Base-by-base conservation (phyloP, 1,139 yeast species). In the Yamadazyma pseudoaaseri region DNA sequence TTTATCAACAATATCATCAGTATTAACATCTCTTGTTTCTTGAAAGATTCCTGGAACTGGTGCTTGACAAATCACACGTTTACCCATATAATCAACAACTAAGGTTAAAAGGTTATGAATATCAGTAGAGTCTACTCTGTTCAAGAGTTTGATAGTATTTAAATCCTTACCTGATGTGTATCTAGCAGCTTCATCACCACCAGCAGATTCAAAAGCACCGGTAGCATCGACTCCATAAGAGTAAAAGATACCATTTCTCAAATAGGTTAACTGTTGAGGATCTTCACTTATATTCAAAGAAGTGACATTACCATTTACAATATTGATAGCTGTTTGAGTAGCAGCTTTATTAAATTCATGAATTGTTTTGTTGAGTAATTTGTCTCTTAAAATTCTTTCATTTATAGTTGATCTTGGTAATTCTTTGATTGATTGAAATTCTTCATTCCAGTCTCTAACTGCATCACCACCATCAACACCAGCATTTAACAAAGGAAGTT, bases 21-120 rank as follows among this genome's bases (percentile, higher is more conserved):
- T 59, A 36, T 62, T 59, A n/a, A 34, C 18, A 7, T 32, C 33
- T 11, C 53, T 59, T 7, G 60, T 52, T 36, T 73, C 74, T 37
- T 76, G 71, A 62, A 90, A 84, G 41, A 90, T 78, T 41, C 98
- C 98, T n/a, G 98, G 98, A 31, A 92, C 95, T 16, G 97, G 96
- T 11, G 96, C 86, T 65, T 92, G 98, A 56, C 95, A 89, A 27
- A 90, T 74, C 27, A 90, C 69, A 58, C 97, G 76, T 50, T 79
- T 82, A 42, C 98, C 98, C 58, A 85, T 79, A 61, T 77, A 90
- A 58, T 92, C 97, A 37, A 92, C 87, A 40, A 90, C 74, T 29
- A 90, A 74, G 6, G 97, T 86, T 46, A 86, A 78, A 42, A 90
- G 68, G 36, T 83, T 81, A 49, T 79, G 76, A 33, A 89, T 66